A percentile compares a stretch with the other conserved stretches of the same genome.
phyloP scores from a whole-genome alignment of 331 rosid species.

The Arachis monticola region DNA sequence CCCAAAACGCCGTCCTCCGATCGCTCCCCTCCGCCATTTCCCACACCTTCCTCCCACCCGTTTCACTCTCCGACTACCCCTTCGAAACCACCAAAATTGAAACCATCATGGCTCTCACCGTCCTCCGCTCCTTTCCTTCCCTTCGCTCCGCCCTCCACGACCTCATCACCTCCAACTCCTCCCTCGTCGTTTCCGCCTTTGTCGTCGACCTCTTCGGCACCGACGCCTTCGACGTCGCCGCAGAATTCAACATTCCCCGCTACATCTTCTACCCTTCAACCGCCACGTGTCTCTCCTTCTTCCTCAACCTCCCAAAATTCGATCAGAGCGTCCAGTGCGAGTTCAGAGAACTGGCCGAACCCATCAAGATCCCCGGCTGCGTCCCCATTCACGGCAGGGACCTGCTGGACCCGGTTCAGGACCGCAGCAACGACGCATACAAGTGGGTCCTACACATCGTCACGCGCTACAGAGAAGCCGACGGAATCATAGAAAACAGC shows the following conservation, averaged over 20 bases:
- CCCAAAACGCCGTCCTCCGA: constrained; percentile 56
- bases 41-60: constrained; percentile 64
- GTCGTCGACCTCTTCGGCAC: constrained; percentile 79
- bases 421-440: constrained; percentile 68
- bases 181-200: constrained; percentile 45
- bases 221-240: constrained; percentile 77
- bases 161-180: constrained; percentile 37
- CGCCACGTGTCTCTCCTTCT: constrained; percentile 56
- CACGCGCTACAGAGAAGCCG: constrained; percentile 58
- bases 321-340: constrained; percentile 56
- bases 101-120: constrained; percentile 58
- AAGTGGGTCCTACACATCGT: constrained; percentile 55
- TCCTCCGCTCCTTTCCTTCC: constrained; percentile 47
- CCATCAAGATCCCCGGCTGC: constrained; percentile 67
- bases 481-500: constrained; percentile 64
- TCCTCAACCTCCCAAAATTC: constrained; percentile 53
- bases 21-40: constrained; percentile 57
- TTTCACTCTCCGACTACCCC: constrained; percentile 57
- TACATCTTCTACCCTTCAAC: constrained; percentile 73
- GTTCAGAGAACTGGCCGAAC: constrained; percentile 57
- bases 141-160: constrained; percentile 39
- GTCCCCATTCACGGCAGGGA: constrained; percentile 60
- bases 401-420: constrained; percentile 77
- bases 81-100: constrained; percentile 44
- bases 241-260: constrained; percentile 48